Evolutionary conservation across 345 rosid genomes (phyloP).

Genomic region (Stellera chamaejasme): DNA sequence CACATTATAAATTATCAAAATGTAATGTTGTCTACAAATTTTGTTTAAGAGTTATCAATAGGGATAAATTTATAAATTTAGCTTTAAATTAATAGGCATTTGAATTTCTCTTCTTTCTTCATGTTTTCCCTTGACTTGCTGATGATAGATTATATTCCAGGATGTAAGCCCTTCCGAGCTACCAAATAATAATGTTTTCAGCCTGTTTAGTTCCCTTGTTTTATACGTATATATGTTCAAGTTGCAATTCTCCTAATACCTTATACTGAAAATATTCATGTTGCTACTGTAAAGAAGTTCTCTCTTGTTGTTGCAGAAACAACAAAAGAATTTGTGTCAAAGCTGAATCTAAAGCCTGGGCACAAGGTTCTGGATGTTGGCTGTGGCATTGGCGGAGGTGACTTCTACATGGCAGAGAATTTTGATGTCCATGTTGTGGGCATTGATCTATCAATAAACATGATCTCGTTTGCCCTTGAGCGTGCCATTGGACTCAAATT

Average conservation of each 20-base stretch:
- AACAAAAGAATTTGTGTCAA: slow-evolving; percentile 87
- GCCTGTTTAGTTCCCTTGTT: too few relatives aligned
- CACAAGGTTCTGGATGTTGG: slow-evolving; percentile 98
- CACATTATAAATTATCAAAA: not conserved
- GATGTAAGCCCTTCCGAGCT: too few relatives aligned
- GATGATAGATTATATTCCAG: too few relatives aligned
- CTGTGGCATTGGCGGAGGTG: slow-evolving; percentile 99
- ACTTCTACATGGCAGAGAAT: slow-evolving; percentile 95
- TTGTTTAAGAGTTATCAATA: not conserved
- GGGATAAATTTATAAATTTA: too few relatives aligned
- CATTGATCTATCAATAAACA: slow-evolving; percentile 86
- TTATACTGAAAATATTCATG: too few relatives aligned
- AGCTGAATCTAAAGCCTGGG: slow-evolving; percentile 79
- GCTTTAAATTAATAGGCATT: too few relatives aligned
- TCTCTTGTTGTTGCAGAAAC: slow-evolving; percentile 51
- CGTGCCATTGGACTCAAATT: slow-evolving; percentile 86
- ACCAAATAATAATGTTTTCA: too few relatives aligned
- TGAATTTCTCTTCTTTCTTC: too few relatives aligned
- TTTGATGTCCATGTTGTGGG: slow-evolving; percentile 87
- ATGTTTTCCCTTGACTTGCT: too few relatives aligned
- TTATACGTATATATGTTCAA: too few relatives aligned
- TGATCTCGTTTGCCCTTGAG: slow-evolving; percentile 94
- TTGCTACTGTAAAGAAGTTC: not conserved
- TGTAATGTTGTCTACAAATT: not conserved
- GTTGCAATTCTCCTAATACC: too few relatives aligned